Percentiles rank a stretch among this genome's conserved stretches.
Evolutionary conservation across 306 rosid genomes (phyloP).

Genomic region (Citrullus mucosospermus): DNA sequence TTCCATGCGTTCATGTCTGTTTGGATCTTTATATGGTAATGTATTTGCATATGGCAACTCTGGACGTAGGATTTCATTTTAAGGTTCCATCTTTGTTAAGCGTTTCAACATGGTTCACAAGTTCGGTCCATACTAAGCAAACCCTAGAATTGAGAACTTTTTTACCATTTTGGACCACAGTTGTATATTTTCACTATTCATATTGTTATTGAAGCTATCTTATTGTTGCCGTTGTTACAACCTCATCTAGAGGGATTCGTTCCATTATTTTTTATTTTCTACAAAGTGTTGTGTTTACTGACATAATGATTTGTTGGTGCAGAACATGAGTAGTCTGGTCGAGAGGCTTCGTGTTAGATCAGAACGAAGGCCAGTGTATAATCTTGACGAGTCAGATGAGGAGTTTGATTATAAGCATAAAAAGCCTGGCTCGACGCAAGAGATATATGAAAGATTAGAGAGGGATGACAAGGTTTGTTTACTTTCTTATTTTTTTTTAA

Average conservation of each 20-base stretch:
- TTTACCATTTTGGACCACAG: not conserved
- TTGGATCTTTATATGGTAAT: not conserved
- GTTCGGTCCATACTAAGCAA: not conserved
- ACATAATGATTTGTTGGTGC: slow-evolving; percentile 4
- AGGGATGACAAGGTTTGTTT: slow-evolving; percentile 67
- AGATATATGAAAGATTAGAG: slow-evolving; percentile 60
- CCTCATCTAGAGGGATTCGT: not conserved
- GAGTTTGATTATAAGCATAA: slow-evolving; percentile 60
- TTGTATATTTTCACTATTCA: not conserved
- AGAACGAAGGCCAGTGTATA: slow-evolving; percentile 78
- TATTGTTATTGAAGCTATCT: not conserved
- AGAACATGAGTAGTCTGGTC: slow-evolving; percentile 92
- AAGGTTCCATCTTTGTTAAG: not conserved
- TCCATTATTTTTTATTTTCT: not conserved
- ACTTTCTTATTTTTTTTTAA: not conserved
- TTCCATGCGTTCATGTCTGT: not conserved
- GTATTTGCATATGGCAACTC: not conserved
- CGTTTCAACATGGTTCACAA: not conserved
- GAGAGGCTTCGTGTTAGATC: slow-evolving; percentile 98
- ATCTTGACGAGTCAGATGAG: slow-evolving; percentile 86
- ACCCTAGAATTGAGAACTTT: not conserved
- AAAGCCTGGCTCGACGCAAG: slow-evolving; percentile 39
- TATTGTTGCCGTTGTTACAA: not conserved
- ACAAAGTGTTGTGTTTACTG: not conserved
- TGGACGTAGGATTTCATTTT: not conserved